Conservation (phyloP, 805 yeast genomes). For the Tetrapisispora phaffii region DNA sequence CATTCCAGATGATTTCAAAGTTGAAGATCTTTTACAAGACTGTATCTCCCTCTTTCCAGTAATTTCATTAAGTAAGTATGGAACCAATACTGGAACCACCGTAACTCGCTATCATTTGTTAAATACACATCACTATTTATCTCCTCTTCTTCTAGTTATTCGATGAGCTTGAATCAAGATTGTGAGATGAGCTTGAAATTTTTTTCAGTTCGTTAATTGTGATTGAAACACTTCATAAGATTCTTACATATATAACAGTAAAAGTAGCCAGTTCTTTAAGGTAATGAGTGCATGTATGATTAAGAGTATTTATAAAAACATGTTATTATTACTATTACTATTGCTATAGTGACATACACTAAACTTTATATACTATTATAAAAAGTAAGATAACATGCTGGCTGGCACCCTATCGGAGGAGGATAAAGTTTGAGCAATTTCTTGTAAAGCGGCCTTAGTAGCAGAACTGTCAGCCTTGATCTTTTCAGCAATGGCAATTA, state of each 20-base stretch:
- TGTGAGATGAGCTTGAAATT: background rate
- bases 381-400: conserved; percentile 45
- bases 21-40: too few relatives aligned
- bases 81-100: too few relatives aligned
- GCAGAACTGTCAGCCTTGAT: conserved; percentile 44
- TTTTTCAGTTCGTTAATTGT: background rate
- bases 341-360: background rate
- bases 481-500: conserved; percentile 65
- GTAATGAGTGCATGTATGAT: too few relatives aligned
- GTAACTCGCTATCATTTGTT: too few relatives aligned
- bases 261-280: background rate
- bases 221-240: background rate
- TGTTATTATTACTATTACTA: background rate
- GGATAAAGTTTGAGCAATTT: conserved; percentile 42
- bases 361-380: conserved; percentile 8
- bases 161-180: background rate
- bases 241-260: too few relatives aligned
- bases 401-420: conserved; percentile 48
- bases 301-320: too few relatives aligned
- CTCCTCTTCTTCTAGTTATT: background rate
- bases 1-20: too few relatives aligned
- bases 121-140: background rate
- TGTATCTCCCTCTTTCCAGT: too few relatives aligned
- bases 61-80: too few relatives aligned
- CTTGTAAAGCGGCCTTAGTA: conserved; percentile 52